These are phyloP conservation scores for Pseudopediastrum boryanum DNA, from an alignment of 139 green algal species.

Conservation along the genomic window DNA sequence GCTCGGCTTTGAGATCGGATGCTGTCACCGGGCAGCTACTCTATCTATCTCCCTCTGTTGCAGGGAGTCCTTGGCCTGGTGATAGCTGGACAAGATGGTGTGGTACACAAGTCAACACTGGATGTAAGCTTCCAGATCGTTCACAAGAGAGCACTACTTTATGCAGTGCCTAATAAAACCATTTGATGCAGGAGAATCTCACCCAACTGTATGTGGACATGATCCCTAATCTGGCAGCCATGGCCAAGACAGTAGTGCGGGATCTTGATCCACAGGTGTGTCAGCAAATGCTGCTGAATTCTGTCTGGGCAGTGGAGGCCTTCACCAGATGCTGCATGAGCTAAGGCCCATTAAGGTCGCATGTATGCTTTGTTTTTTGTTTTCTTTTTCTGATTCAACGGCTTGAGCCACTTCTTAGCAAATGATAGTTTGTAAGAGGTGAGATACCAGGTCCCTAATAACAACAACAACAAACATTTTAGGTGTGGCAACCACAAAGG, in stretches of 20 bases:
- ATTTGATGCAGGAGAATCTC: constrained; percentile 55
- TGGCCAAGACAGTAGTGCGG: constrained; percentile 73
- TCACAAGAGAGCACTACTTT: not conserved
- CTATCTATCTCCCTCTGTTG: not conserved
- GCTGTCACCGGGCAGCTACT: not conserved
- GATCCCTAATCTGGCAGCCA: constrained; percentile 68
- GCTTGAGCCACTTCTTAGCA: not conserved
- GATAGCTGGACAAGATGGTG: constrained; percentile 55
- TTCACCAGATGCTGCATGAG: not conserved
- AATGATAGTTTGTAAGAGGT: not conserved
- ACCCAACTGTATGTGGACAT: constrained; percentile 72
- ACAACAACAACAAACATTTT: not conserved
- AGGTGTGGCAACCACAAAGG: not conserved
- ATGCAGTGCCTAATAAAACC: not conserved
- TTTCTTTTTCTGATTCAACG: no score
- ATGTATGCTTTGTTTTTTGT: no score
- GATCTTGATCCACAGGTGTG: constrained; percentile 76
- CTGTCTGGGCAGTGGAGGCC: not conserved
- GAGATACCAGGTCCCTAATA: no score
- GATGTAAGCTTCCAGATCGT: constrained; percentile 39
- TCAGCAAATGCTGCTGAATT: not conserved
- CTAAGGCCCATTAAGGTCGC: no score
- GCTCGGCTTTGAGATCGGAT: not conserved
- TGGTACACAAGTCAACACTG: constrained; percentile 49
- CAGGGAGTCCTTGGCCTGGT: constrained; percentile 62